Evolutionary conservation across 1,284 basidiomycete genomes (phyloP), one percentile per base, ranked within the genome.

Genomic region (Cryptococcus depauperatus): DNA sequence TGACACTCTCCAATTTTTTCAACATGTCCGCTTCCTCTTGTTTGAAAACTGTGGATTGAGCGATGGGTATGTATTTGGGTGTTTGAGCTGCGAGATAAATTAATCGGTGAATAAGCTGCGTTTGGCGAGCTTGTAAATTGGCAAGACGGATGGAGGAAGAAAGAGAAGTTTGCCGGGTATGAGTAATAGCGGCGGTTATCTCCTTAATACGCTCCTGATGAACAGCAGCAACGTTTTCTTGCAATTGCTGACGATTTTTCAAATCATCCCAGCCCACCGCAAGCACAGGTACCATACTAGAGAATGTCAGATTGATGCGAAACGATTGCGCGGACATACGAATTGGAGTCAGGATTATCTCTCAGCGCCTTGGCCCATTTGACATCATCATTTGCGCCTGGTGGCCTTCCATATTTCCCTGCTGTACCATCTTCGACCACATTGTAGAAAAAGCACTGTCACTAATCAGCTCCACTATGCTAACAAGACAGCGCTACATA

Each of bases 401-500:
- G 63, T 6, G 87, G 88, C 25, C 85, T 78, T 5, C 79, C 82
- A 56, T 87, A 91, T 46, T 81, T 60, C 23, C 74, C 74, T 2
- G 84, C 77, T 55, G 83, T 78, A 3, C 74, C 74, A 0, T 85
- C 83, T 53, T 86, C 83, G 5, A 91, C 87, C 3, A 87, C 74
- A 58, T 91, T 91, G 66, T 90, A 90, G 62, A 91, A 90, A 57
- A 88, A 91, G 57, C 80, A 81, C 64, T 88, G 78, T 3, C 18
- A 22, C 21, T n/a, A 22, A 25, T 30, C 25, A 28, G 28, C 35
- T n/a, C 13, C 16, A 19, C 11, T 19, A 29, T 23, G 10, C 6
- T 43, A 33, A 35, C 5, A 10, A 32, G 21, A 41, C 8, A 16
- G 6, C 11, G 18, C 5, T 21, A 64, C 77, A 45, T 52, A 86